These are phyloP conservation scores for Jatropha podagrica DNA, from an alignment of 441 rosid genomes.

Conservation along the genomic window DNA sequence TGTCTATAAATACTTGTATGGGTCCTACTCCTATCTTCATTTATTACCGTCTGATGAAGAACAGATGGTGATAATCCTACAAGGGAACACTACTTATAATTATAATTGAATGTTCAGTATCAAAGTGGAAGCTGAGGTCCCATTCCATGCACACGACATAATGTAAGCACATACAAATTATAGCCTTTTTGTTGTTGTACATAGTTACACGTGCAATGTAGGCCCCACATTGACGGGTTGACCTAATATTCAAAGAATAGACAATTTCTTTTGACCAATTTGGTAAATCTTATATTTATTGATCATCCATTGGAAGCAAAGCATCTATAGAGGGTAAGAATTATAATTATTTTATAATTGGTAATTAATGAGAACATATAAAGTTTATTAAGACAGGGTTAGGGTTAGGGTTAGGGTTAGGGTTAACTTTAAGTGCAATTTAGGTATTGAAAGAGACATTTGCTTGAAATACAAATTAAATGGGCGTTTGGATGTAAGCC, in stretches of 20 bases:
- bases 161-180: constrained; percentile 19
- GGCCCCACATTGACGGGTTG: constrained; percentile 29
- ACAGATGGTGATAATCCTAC: constrained; percentile 11
- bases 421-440: constrained; percentile 19
- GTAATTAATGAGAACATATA: constrained; percentile 18
- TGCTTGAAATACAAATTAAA: constrained; percentile 19
- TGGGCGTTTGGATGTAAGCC: neutral
- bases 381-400: constrained; percentile 7
- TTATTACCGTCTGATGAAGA: constrained; percentile 20
- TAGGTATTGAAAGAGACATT: constrained; percentile 17
- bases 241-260: constrained; percentile 25
- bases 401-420: constrained; percentile 3
- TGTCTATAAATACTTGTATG: neutral
- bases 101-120: neutral
- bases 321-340: neutral
- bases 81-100: constrained; percentile 2
- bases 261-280: neutral
- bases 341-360: neutral
- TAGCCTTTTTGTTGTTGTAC: constrained; percentile 22
- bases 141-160: neutral
- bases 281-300: neutral
- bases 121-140: constrained; percentile 21
- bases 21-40: constrained; percentile 6
- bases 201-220: constrained; percentile 45
- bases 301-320: constrained; percentile 22